These are phyloP conservation scores for Candida stauntonica DNA, from an alignment of 805 yeast genomes.

Conservation along the genomic window DNA sequence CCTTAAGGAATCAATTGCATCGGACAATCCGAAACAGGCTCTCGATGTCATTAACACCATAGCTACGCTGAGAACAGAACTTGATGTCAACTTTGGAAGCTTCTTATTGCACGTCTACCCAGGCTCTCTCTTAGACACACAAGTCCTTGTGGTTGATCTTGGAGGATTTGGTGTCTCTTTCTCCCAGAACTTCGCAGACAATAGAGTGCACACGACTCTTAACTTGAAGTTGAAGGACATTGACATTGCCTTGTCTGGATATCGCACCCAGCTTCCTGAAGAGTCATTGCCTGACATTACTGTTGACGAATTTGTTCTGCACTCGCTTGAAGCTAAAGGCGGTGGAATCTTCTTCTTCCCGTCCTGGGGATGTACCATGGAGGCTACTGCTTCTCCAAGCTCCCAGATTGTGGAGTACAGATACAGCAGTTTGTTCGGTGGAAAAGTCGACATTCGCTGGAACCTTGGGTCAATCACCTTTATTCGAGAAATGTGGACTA, in stretches of 20 bases:
- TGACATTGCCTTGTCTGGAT: constrained; percentile 60
- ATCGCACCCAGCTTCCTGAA: constrained; percentile 47
- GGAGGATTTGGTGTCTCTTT: constrained; percentile 53
- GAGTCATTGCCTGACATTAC: constrained; percentile 41
- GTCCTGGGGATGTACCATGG: constrained; percentile 67
- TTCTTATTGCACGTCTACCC: constrained; percentile 72
- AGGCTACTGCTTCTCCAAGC: constrained; percentile 56
- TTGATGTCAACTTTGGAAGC: constrained; percentile 56
- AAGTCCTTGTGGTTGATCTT: constrained; percentile 61
- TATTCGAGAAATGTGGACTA: constrained; percentile 87
- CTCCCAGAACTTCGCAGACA: constrained; percentile 40
- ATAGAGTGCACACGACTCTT: constrained; percentile 44
- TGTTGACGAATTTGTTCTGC: constrained; percentile 51
- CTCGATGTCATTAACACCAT: constrained; percentile 28
- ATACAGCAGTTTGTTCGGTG: constrained; percentile 75
- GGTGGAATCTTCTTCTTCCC: constrained; percentile 83
- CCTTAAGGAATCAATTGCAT: constrained; percentile 47
- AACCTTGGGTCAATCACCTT: constrained; percentile 88
- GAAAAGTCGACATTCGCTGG: constrained; percentile 90
- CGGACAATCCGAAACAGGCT: constrained; percentile 13
- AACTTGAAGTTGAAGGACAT: constrained; percentile 60
- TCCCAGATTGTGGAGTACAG: constrained; percentile 58
- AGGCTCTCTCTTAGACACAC: constrained; percentile 70
- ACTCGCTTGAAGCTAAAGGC: constrained; percentile 61
- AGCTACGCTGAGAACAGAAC: constrained; percentile 53